Base-by-base conservation (phyloP, 257 asterid species). In the Nicotiana sylvestris region DNA sequence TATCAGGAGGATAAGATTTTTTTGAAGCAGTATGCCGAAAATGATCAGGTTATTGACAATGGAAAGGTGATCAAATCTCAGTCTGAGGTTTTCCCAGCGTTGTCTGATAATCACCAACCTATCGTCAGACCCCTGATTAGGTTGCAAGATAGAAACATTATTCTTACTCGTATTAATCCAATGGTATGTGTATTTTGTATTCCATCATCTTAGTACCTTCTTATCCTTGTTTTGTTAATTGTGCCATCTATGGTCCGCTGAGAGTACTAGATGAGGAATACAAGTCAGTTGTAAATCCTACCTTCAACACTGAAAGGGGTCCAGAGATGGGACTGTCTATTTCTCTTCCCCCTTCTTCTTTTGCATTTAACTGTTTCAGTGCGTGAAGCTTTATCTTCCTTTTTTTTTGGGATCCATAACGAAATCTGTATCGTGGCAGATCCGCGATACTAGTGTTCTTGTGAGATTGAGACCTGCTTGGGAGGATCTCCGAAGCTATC, bases 381-480 rank as follows among this genome's bases (percentile, higher is more conserved):
- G 29, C 51, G 43, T 51, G 65, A 29, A 49, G 80, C 27, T 49
- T 49, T 74, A 27, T 76, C 46, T 15, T 76, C 43, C 64, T 30
- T 51, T 27, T 49, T 74, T 27, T 0, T 4, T 39, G 39, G 33
- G 76, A 53, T 37, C 56, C 72, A 35, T 83, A 46, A 49, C 46
- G 53, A 15, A 25, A 72, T 32, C 77, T 86, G 29, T 83, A 3
- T 49, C 81, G 9, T 82, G 81, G 80, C 90, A 96, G 99, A 93
- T 92, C 81, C 98, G 99, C 18, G 99, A 96, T 89, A 96, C 99
- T 33, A 96, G 99, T 81, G 99, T 96, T 76, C 98, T 96, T 81
- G 99, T 96, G 91, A 94, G 99, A 87, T 85, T 96, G 88, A 89
- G 99, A 87, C 98, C 99, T 82, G 98, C 99, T 25, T 96, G 99